phyloP scores from a whole-genome alignment of 164 flowering plant species.

The Kalanchoe fedtschenkoi region DNA sequence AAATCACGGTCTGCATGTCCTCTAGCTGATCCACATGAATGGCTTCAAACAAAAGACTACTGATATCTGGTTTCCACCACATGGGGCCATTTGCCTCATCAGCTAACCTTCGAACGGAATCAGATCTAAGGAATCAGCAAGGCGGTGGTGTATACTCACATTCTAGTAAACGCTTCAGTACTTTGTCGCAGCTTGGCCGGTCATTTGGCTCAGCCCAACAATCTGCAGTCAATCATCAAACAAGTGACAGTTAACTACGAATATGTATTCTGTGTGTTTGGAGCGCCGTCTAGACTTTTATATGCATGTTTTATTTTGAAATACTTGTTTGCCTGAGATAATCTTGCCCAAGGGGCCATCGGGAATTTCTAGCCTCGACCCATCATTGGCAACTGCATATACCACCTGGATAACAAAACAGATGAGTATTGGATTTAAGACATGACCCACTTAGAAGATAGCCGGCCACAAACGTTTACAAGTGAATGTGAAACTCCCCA shows the following conservation, averaged over 20 bases:
- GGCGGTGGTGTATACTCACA: slow-evolving; percentile 39
- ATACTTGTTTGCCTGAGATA: slow-evolving; percentile 48
- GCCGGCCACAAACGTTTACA: background rate
- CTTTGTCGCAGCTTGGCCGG: slow-evolving; percentile 79
- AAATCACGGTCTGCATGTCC: too few relatives aligned
- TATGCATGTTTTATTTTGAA: background rate
- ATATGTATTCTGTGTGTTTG: background rate
- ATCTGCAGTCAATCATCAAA: slow-evolving; percentile 36
- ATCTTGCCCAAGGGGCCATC: slow-evolving; percentile 87
- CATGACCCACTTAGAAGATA: background rate
- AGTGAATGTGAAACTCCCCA: slow-evolving; percentile 6
- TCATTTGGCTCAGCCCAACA: slow-evolving; percentile 89
- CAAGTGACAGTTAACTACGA: background rate
- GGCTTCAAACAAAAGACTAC: background rate
- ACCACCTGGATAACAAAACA: slow-evolving; percentile 49
- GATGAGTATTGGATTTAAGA: background rate
- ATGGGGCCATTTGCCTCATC: too few relatives aligned
- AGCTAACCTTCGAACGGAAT: background rate
- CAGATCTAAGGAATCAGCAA: slow-evolving; percentile 1
- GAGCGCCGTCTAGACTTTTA: background rate
- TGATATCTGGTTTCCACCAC: background rate
- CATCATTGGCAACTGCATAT: slow-evolving; percentile 82
- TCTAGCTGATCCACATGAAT: too few relatives aligned
- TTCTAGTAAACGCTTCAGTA: slow-evolving; percentile 64
- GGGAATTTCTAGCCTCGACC: slow-evolving; percentile 72